Conservation (phyloP, 768 basidiomycete species). For the Asterophora parasitica region DNA sequence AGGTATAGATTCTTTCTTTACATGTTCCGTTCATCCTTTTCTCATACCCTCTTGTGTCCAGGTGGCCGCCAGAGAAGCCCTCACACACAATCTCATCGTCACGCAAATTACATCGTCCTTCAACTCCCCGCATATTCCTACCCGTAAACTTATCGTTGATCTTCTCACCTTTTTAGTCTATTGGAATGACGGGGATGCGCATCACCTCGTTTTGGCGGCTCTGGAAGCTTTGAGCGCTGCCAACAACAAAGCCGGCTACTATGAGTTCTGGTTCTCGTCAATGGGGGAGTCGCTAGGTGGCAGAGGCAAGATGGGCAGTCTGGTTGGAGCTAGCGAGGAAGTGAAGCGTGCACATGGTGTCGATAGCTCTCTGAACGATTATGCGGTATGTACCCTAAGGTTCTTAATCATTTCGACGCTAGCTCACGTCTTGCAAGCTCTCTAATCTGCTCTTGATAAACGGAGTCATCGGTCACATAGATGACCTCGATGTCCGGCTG, state of each 20-base stretch:
- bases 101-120: slow-evolving; percentile 78
- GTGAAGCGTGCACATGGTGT: slow-evolving; percentile 62
- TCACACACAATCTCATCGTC: slow-evolving; percentile 69
- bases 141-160: slow-evolving; percentile 76
- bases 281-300: slow-evolving; percentile 74
- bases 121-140: slow-evolving; percentile 73
- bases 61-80: slow-evolving; percentile 67
- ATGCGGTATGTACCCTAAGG: slow-evolving; percentile 56
- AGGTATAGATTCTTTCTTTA: slow-evolving; percentile 27
- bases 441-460: slow-evolving; percentile 72
- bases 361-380: slow-evolving; percentile 73
- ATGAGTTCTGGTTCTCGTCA: slow-evolving; percentile 87
- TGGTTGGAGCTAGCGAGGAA: slow-evolving; percentile 94
- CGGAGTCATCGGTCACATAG: slow-evolving; percentile 55
- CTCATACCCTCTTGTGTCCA: slow-evolving; percentile 22
- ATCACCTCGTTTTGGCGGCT: slow-evolving; percentile 67
- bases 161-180: slow-evolving; percentile 71
- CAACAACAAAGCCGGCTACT: slow-evolving; percentile 59
- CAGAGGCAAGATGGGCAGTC: slow-evolving; percentile 89
- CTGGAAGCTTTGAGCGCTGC: slow-evolving; percentile 68
- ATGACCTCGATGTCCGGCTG: slow-evolving; percentile 80
- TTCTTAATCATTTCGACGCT: slow-evolving; percentile 1
- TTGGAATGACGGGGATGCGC: slow-evolving; percentile 55
- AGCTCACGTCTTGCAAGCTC: slow-evolving; percentile 35
- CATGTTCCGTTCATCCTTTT: slow-evolving; percentile 2